These are phyloP conservation scores for Monilinia aucupariae DNA, from an alignment of 2,329 filamentous ascomycete species.

Conservation along the genomic window DNA sequence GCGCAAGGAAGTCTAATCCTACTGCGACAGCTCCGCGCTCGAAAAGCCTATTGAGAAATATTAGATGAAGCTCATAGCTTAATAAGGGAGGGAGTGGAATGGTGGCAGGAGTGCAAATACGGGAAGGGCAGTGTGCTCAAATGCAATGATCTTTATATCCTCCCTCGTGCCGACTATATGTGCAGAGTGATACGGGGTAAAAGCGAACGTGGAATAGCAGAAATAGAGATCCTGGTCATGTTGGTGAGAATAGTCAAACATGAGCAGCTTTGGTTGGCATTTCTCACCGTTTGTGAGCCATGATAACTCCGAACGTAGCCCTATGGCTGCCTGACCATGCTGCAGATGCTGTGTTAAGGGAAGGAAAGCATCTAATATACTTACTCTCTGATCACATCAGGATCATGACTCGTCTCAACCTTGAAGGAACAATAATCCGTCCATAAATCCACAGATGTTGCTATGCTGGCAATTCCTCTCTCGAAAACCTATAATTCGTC, in stretches of 20 bases:
- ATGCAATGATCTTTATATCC: slow-evolving; percentile 44
- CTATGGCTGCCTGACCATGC: slow-evolving; percentile 32
- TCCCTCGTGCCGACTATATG: slow-evolving; percentile 39
- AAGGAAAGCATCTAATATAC: slow-evolving; percentile 65
- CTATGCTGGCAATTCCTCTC: slow-evolving; percentile 86
- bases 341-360: slow-evolving; percentile 53
- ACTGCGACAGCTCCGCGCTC: slow-evolving; percentile 81
- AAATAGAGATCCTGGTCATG: slow-evolving; percentile 56
- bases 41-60: slow-evolving; percentile 62
- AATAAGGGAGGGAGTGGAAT: slow-evolving; percentile 28
- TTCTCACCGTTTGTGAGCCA: slow-evolving; percentile 63
- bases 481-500: slow-evolving; percentile 70
- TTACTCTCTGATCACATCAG: slow-evolving; percentile 99
- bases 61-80: slow-evolving; percentile 24
- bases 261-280: slow-evolving; percentile 55
- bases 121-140: slow-evolving; percentile 51
- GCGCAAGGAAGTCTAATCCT: slow-evolving; percentile 86
- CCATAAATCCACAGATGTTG: slow-evolving; percentile 93
- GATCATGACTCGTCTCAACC: slow-evolving; percentile 92
- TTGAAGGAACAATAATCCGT: slow-evolving; percentile 97
- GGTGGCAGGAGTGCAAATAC: slow-evolving; percentile 55
- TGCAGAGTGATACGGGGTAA: slow-evolving; percentile 38
- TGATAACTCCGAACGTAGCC: slow-evolving; percentile 34
- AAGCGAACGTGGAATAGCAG: slow-evolving; percentile 43
- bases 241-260: slow-evolving; percentile 59